Conservation (phyloP, 768 basidiomycete genomes). For the Termitomyces sp. region DNA sequence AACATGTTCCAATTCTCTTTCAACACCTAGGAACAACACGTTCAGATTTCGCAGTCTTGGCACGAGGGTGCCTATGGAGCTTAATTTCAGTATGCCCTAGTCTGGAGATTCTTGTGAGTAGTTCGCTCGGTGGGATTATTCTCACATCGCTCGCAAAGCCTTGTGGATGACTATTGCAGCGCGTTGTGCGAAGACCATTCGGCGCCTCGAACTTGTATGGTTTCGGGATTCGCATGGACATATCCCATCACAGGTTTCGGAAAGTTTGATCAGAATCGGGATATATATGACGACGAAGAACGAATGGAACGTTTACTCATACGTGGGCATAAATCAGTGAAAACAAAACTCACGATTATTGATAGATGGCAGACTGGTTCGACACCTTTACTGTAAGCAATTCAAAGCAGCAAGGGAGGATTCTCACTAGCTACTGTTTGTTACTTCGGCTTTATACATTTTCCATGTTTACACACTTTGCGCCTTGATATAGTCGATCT, state of each 20-base stretch:
- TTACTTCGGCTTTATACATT: background rate
- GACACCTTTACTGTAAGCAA: background rate
- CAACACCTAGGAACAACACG: too few relatives aligned
- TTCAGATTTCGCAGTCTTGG: too few relatives aligned
- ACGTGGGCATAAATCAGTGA: background rate
- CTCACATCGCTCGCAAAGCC: background rate
- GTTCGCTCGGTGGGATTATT: background rate
- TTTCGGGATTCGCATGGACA: background rate
- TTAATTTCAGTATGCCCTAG: background rate
- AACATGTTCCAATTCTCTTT: too few relatives aligned
- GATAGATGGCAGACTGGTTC: background rate
- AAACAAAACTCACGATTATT: background rate
- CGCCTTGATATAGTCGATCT: background rate
- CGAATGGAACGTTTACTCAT: background rate
- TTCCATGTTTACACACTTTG: constrained; percentile 1
- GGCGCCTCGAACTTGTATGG: background rate
- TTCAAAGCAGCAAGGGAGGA: background rate
- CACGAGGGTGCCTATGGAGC: too few relatives aligned
- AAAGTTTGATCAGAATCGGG: background rate
- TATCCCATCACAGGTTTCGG: background rate
- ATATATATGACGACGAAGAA: background rate
- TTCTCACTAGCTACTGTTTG: background rate
- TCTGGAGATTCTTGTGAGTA: background rate
- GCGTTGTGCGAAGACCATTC: too few relatives aligned
- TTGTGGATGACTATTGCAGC: background rate